Base-by-base conservation (phyloP, 257 asterid species). In the Nicotiana otophora region DNA sequence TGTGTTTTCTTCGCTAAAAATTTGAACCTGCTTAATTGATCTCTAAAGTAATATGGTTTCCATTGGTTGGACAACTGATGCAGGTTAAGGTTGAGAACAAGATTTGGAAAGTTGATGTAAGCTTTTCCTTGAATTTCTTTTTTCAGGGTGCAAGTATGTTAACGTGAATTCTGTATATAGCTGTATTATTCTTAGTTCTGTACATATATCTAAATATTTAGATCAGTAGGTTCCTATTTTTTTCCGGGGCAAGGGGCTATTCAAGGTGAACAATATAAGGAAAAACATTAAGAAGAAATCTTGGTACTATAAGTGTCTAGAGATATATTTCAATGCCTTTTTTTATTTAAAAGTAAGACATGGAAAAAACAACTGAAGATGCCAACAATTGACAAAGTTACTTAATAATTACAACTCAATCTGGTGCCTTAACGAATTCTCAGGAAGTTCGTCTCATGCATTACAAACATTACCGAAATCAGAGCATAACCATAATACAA, bases 61-160 rank as follows among this genome's bases (percentile, higher is more conserved):
- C 30, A 4, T 31, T 55, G 28, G 19, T 78, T 80, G 76, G 4
- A 39, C 20, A 23, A 72, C 78, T 62, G 60, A 30, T 91, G 93
- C 94, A 94, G 99, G 98, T 93, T 86, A 96, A 91, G 88, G 95
- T 93, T 23, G 99, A 96, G 83, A 96, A 92, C 91, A 93, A 92
- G 91, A 91, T 86, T 66, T 93, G 99, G 99, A 94, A 90, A 91
- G 90, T 96, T 84, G 98, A 94, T 87, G 99, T 93, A 89, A 91
- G 99, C 88, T 77, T 83, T 55, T 39, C 36, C 36, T 34, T 68
- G 77, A 36, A 33, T 67, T 67, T 68, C 10, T 36, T 33, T 30
- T 74, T 54, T 36, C 28, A 16, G 10, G 64, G 19, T 60, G 33
- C 30, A 33, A 1, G 6, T 10, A 8, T 57, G 10, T 60, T 19